Evolutionary conservation across 192 early-diverging fungal genomes (phyloP).

Genomic region (Podochytrium sp.): DNA sequence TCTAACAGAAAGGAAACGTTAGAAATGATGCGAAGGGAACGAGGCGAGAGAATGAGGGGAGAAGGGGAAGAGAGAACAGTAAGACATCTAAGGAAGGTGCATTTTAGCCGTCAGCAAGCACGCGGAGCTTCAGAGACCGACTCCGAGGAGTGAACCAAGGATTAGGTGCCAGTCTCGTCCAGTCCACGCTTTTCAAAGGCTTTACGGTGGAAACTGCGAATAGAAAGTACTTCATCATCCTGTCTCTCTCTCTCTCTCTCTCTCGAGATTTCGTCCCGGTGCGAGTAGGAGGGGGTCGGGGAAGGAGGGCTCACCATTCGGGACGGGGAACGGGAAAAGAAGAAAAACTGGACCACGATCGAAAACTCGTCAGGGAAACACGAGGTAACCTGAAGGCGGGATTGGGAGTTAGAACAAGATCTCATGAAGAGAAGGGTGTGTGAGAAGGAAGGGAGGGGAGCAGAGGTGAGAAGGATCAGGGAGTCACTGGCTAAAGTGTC

Average conservation of each 20-base stretch:
- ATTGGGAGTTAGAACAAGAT: conserved; percentile 1
- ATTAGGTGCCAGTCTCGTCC: neutral
- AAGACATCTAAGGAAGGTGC: conserved; percentile 36
- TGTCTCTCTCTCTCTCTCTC: neutral
- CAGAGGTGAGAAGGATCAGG: conserved; percentile 19
- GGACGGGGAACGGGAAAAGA: neutral
- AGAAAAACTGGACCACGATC: neutral
- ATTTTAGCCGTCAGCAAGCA: conserved; percentile 29
- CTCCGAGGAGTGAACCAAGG: neutral
- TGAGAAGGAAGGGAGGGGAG: neutral
- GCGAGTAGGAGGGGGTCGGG: neutral
- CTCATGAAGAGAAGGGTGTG: neutral
- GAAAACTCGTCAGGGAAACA: neutral
- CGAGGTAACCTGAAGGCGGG: neutral
- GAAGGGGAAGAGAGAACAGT: neutral
- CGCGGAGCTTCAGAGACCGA: neutral
- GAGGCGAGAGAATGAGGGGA: neutral
- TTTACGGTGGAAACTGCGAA: conserved; percentile 30
- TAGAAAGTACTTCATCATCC: conserved; percentile 25
- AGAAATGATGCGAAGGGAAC: neutral
- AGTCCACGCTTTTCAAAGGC: conserved; percentile 14
- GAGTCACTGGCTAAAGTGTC: conserved; percentile 35
- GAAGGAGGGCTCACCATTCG: neutral
- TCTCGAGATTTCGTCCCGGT: neutral
- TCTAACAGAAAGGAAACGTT: too few species aligned